Evolutionary conservation across 768 basidiomycete genomes (phyloP), one percentile per base, ranked within the genome.

Genomic region (Serendipita sp.): DNA sequence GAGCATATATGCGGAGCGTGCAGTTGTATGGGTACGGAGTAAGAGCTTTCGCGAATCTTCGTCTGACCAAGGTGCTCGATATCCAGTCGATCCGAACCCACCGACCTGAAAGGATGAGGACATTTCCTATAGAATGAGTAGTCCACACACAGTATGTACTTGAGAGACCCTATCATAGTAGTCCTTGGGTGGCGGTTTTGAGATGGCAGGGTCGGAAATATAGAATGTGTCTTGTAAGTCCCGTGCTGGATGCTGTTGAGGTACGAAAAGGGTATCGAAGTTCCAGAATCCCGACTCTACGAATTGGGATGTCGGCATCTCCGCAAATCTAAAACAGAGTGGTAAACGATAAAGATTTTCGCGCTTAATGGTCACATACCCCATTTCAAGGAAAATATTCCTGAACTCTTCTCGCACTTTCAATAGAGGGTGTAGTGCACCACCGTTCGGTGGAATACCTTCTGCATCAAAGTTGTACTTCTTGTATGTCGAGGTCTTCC

Each of bases 241-340:
- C 71, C 96, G 85, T 11, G 96, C 96, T 4, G 96, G 96, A 77
- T 99, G 96, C 73, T 98, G 95, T 72, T 99, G 96, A 0, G 96
- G 96, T 0, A 99, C 96, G 74, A 95, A 99, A 68, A 99, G 80
- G 1, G 94, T 85, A 74, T 99, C 96, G 75, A 99, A 98, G 73
- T 93, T 96, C 96, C 96, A 99, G 81, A 98, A 99, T 41, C 89
- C 89, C 23, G 92, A 95, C 76, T 99, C 96, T 65, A 99, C 93
- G 73, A 91, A 99, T 64, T 86, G 85, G 60, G 85, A 84, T 7
- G 96, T 98, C 13, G 94, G 92, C 96, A 99, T 99, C 76, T 99
- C 96, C 56, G 92, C 86, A 76, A 98, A 99, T 8, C 95, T 98
- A 68, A 15, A 18, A 64, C 32, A 30, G n/a, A 18, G 5, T 13